A percentile compares a stretch with the other conserved stretches of the same genome.
Evolutionary conservation across 2,329 filamentous ascomycete genomes (phyloP).

Genomic region (Ceratocystiopsis sp.): DNA sequence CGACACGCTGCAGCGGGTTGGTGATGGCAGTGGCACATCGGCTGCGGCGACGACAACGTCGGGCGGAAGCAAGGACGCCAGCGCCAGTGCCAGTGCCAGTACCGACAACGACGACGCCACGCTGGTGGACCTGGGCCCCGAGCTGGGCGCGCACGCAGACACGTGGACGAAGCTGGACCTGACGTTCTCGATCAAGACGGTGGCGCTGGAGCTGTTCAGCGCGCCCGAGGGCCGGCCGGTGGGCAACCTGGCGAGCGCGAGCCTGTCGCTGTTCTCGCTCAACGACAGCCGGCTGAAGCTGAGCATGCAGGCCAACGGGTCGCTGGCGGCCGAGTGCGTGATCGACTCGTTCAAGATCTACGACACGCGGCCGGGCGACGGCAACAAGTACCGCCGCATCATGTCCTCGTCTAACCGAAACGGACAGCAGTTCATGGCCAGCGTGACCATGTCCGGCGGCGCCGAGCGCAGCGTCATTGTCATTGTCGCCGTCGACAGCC

Average conservation of each 20-base stretch:
- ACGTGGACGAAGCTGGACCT: conserved; percentile 90
- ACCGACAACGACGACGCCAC: conserved; percentile 25
- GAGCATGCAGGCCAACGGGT: conserved; percentile 80
- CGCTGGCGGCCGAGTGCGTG: conserved; percentile 79
- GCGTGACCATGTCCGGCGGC: conserved; percentile 78
- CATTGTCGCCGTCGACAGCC: conserved; percentile 87
- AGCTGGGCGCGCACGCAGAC: conserved; percentile 49
- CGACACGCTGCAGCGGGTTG: conserved; percentile 32
- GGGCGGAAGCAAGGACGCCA: conserved; percentile 1
- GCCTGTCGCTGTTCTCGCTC: conserved; percentile 83
- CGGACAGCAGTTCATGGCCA: conserved; percentile 97
- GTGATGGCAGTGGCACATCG: background rate
- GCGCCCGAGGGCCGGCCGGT: conserved; percentile 61
- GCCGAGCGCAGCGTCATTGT: conserved; percentile 69
- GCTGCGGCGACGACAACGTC: background rate
- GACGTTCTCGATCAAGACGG: conserved; percentile 72
- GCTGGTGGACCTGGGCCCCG: conserved; percentile 44
- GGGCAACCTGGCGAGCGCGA: conserved; percentile 59
- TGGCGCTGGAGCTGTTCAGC: conserved; percentile 75
- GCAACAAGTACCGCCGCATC: conserved; percentile 93
- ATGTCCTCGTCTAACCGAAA: conserved; percentile 94
- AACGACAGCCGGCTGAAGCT: conserved; percentile 87
- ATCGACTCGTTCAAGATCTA: conserved; percentile 90
- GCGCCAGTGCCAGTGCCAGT: too few relatives aligned
- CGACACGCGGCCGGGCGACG: conserved; percentile 75